phyloP scores from a whole-genome alignment of 192 early-diverging fungal genomes.

The Mortierella hygrophila region DNA sequence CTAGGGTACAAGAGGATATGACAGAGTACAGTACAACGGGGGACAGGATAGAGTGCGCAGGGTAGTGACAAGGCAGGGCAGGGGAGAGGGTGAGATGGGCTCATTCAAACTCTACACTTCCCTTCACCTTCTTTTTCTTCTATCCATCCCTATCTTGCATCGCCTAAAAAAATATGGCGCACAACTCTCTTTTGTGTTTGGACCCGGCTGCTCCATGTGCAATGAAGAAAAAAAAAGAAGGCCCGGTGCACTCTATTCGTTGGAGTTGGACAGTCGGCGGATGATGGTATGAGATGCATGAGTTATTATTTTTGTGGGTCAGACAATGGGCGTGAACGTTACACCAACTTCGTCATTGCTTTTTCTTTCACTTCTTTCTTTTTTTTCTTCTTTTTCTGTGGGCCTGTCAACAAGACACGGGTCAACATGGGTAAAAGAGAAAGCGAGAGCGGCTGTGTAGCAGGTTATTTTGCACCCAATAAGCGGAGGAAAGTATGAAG shows the following conservation, averaged over 20 bases:
- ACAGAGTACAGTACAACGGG: too few relatives aligned
- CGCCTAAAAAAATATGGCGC: background rate
- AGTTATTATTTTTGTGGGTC: background rate
- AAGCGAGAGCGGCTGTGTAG: constrained; percentile 2
- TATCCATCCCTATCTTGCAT: background rate
- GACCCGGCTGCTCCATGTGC: background rate
- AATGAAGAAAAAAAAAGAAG: background rate
- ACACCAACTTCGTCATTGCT: background rate
- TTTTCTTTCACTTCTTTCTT: background rate
- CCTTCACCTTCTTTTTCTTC: background rate
- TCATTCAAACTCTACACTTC: background rate
- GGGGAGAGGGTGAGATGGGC: background rate
- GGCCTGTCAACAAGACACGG: too few relatives aligned
- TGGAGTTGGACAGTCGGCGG: background rate
- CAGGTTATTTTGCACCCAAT: background rate
- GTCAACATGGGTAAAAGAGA: too few relatives aligned
- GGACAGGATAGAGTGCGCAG: background rate
- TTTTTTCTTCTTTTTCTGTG: background rate
- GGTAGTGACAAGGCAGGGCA: background rate
- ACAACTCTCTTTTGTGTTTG: background rate
- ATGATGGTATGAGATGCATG: background rate
- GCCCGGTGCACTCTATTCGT: background rate
- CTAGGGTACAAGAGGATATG: background rate
- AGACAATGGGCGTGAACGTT: background rate
- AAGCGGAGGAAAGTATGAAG: background rate